Evolutionary conservation across 139 green algal species (phyloP).

Genomic region (Micractinium sp.): DNA sequence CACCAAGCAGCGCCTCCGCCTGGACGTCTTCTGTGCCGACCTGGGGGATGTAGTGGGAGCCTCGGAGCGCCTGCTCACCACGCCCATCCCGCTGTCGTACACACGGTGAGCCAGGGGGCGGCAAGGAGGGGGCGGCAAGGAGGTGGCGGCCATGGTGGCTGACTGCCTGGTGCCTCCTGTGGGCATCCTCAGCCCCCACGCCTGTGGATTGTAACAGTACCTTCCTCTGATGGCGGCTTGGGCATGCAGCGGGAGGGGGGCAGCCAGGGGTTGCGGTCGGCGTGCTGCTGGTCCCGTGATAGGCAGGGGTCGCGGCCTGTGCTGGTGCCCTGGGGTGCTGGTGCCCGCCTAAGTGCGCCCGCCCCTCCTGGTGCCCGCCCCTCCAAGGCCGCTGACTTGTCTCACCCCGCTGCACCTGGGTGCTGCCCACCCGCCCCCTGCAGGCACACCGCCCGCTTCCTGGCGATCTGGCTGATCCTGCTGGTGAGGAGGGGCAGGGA

Average conservation of each 20-base stretch:
- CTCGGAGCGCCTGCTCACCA: slow-evolving; percentile 3
- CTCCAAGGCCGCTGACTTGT: too few relatives aligned
- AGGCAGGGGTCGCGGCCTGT: not conserved
- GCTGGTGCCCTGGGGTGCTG: too few relatives aligned
- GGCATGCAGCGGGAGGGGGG: not conserved
- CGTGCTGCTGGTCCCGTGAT: too few relatives aligned
- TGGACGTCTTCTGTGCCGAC: not conserved
- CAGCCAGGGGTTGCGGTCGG: too few relatives aligned
- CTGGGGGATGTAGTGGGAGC: not conserved
- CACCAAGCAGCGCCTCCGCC: slow-evolving; percentile 15
- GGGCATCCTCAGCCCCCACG: too few relatives aligned
- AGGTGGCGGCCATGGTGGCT: not conserved
- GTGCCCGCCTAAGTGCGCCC: too few relatives aligned
- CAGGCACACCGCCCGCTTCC: slow-evolving; percentile 2
- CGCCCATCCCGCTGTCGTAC: slow-evolving; percentile 13
- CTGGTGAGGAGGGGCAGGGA: too few relatives aligned
- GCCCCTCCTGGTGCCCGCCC: too few relatives aligned
- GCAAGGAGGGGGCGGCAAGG: not conserved
- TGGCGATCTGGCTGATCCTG: slow-evolving; percentile 4
- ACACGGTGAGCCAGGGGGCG: not conserved
- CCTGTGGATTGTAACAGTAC: too few relatives aligned
- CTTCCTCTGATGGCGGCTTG: too few relatives aligned
- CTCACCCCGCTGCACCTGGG: not conserved
- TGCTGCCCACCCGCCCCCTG: not conserved
- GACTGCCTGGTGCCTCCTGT: too few relatives aligned